Percentiles rank a stretch among this genome's conserved stretches.
These are phyloP conservation scores for Boletus pseudopeckii DNA, from an alignment of 768 basidiomycete species.

Conservation along the genomic window DNA sequence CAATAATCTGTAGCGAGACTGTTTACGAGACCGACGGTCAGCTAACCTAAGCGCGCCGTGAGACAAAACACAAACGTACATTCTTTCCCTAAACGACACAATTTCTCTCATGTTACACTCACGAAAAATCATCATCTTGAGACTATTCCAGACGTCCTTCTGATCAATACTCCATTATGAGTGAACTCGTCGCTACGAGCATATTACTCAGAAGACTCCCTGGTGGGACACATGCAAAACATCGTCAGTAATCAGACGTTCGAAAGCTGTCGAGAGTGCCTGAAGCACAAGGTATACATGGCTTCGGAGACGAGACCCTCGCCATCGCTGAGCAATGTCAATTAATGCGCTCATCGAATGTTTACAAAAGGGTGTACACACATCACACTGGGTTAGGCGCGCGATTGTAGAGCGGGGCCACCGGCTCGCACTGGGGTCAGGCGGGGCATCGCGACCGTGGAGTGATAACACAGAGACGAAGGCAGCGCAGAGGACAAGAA, in stretches of 20 bases:
- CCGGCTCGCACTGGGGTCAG: not conserved
- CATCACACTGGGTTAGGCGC: not conserved
- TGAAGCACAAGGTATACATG: too few species aligned
- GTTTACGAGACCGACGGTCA: too few species aligned
- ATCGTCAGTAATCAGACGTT: not conserved
- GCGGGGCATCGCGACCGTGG: too few species aligned
- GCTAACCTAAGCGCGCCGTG: too few species aligned
- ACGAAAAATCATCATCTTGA: too few species aligned
- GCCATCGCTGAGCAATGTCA: not conserved
- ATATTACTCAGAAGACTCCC: not conserved
- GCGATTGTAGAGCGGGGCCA: too few species aligned
- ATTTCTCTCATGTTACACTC: too few species aligned
- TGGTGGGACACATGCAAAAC: not conserved
- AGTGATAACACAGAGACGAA: not conserved
- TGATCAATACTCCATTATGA: not conserved
- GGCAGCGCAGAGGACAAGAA: not conserved
- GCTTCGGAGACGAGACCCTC: too few species aligned
- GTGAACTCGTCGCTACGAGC: not conserved
- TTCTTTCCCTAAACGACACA: too few species aligned
- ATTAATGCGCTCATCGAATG: not conserved
- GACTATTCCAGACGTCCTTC: not conserved
- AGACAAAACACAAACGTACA: too few species aligned
- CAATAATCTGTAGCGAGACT: too few species aligned
- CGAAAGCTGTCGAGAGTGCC: too few species aligned
- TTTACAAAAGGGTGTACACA: not conserved